Evolutionary conservation across 768 basidiomycete genomes (phyloP).

Genomic region (Lentinula detonsa): DNA sequence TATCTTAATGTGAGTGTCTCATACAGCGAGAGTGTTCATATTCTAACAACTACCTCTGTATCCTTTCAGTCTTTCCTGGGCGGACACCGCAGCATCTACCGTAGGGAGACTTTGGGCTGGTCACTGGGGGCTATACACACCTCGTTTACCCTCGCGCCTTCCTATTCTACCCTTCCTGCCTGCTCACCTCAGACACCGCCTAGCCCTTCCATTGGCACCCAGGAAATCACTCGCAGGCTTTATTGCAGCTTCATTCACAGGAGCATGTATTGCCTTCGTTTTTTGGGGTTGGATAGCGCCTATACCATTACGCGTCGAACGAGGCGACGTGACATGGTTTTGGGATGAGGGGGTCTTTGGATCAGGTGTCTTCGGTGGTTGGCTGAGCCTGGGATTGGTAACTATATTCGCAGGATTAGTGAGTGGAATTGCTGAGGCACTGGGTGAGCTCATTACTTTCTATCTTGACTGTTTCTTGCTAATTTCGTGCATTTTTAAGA

Average conservation of each 20-base stretch:
- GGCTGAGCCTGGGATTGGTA: slow-evolving; percentile 48
- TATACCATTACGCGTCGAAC: slow-evolving; percentile 20
- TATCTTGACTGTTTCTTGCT: neutral
- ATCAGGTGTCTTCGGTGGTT: slow-evolving; percentile 23
- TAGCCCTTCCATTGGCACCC: slow-evolving; percentile 59
- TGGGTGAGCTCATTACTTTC: slow-evolving; percentile 50
- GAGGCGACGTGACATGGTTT: slow-evolving; percentile 42
- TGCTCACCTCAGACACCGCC: neutral
- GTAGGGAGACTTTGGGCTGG: slow-evolving; percentile 68
- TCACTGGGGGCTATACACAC: slow-evolving; percentile 49
- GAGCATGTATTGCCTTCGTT: slow-evolving; percentile 53
- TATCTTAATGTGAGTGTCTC: slow-evolving; percentile 74
- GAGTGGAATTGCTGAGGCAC: slow-evolving; percentile 81
- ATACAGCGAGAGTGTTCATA: neutral
- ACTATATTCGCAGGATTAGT: slow-evolving; percentile 68
- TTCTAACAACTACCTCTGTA: slow-evolving; percentile 2
- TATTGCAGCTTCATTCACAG: slow-evolving; percentile 69
- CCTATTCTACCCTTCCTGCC: slow-evolving; percentile 23
- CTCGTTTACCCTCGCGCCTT: slow-evolving; percentile 42
- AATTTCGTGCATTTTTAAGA: slow-evolving; percentile 36
- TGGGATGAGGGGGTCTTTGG: slow-evolving; percentile 43
- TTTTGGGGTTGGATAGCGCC: slow-evolving; percentile 72
- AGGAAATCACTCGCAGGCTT: slow-evolving; percentile 86
- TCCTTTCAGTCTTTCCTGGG: slow-evolving; percentile 78
- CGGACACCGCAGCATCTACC: slow-evolving; percentile 91